Evolutionary conservation across 345 rosid genomes (phyloP).

Genomic region (Gossypium ekmanianum): DNA sequence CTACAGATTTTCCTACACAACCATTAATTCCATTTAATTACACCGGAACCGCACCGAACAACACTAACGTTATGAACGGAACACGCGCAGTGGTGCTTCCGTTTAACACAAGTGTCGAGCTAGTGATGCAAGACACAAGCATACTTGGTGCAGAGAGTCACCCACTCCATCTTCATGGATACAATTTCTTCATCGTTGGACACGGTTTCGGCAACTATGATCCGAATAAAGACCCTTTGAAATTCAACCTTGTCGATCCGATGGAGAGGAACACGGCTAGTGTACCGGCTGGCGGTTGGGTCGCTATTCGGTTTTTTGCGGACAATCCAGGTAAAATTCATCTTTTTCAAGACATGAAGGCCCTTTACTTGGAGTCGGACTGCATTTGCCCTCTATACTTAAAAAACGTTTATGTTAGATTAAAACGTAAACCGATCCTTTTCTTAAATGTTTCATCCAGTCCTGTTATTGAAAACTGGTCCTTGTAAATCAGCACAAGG

Average conservation of each 20-base stretch:
- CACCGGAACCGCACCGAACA: slow-evolving; percentile 32
- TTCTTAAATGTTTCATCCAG: no score
- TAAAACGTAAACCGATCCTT: no score
- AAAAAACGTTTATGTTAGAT: no score
- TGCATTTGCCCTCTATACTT: no score
- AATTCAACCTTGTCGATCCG: slow-evolving; percentile 36
- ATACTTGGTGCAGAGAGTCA: slow-evolving; percentile 38
- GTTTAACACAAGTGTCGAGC: slow-evolving; percentile 37
- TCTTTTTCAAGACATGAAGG: not conserved
- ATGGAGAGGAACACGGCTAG: slow-evolving; percentile 33
- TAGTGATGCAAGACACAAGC: slow-evolving; percentile 37
- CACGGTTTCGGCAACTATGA: slow-evolving; percentile 36
- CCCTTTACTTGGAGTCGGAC: no score
- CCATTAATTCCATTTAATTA: slow-evolving; percentile 31
- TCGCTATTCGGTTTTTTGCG: slow-evolving; percentile 29
- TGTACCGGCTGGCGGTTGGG: slow-evolving; percentile 37
- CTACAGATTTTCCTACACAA: slow-evolving; percentile 37
- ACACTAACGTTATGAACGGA: slow-evolving; percentile 33
- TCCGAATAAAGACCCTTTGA: slow-evolving; percentile 26
- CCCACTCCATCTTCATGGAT: slow-evolving; percentile 41
- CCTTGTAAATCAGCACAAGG: no score
- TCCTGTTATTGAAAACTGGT: no score
- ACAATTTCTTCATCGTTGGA: slow-evolving; percentile 37
- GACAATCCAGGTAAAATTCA: slow-evolving; percentile 39
- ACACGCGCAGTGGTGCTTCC: slow-evolving; percentile 24